Evolutionary conservation across 306 rosid genomes (phyloP).

Genomic region (Trichosanthes cucumerina): DNA sequence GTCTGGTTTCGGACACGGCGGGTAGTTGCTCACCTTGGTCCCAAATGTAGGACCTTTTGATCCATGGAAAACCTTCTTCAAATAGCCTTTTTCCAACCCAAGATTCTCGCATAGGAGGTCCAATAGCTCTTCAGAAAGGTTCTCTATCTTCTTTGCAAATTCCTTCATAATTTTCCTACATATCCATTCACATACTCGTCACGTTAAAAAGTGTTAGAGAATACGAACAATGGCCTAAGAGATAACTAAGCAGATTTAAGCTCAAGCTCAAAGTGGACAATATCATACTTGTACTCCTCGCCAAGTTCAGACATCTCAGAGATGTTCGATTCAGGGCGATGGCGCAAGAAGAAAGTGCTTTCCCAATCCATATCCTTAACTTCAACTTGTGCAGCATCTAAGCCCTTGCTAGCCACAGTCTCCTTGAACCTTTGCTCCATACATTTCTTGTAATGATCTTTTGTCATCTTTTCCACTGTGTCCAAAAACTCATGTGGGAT

Average conservation of each 20-base stretch:
- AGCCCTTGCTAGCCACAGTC: constrained; percentile 40
- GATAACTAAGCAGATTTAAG: not conserved
- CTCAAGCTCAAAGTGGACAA: not conserved
- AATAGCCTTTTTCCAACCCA: constrained; percentile 77
- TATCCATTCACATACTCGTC: not conserved
- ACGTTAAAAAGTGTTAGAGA: not conserved
- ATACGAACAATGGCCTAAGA: not conserved
- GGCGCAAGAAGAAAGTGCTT: constrained; percentile 57
- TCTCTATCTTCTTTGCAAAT: constrained; percentile 54
- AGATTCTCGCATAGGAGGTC: constrained; percentile 87
- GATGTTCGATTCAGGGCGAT: constrained; percentile 70
- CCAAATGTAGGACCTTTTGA: constrained; percentile 81
- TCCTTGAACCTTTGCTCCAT: constrained; percentile 73
- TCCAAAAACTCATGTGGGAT: constrained; percentile 56
- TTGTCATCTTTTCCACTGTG: constrained; percentile 60
- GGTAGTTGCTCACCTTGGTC: constrained; percentile 85
- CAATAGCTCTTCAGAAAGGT: constrained; percentile 62
- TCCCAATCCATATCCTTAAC: constrained; percentile 87
- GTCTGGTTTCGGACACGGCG: constrained; percentile 76
- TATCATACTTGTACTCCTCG: constrained; percentile 52
- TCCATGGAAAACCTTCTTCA: constrained; percentile 66
- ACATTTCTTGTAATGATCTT: constrained; percentile 58
- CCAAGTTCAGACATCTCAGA: constrained; percentile 56
- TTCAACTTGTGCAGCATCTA: constrained; percentile 52
- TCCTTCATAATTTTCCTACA: constrained; percentile 72